Base-by-base conservation (phyloP, 768 basidiomycete species). In the Amanita jacksonii region DNA sequence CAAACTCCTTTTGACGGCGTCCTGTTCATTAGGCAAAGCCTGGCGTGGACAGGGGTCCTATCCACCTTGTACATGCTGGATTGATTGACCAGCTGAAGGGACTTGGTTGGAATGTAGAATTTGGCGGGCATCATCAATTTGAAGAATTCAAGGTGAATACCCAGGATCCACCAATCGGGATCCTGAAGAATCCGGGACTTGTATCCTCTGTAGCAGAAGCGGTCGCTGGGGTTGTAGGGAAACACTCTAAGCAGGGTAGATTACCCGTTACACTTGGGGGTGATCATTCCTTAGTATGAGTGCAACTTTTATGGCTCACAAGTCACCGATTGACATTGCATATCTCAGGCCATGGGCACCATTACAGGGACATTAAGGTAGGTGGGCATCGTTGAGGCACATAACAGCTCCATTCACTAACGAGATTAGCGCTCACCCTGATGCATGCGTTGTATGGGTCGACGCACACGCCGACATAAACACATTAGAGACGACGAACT, bases 391-490 rank as follows among this genome's bases (percentile, higher is more conserved):
- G 20, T 25, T 22, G 19, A 41, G 12, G 24, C 8, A 9, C 23
- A 27, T 24, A 18, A 34, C 23, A 43, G 40, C 9, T 36, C 22
- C 27, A 40, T 23, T 28, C 49, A 19, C 55, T 43, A 40, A 15
- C 43, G 39, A 33, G 15, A 43, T 19, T 39, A 89, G 87, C 46
- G 67, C 70, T 36, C 73, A 87, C 56, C 81, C 85, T 9, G 76
- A 89, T 22, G 80, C 86, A 18, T 87, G 88, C 58, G 81, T 99
- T 27, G 68, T 99, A 49, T 98, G 96, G 96, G 70, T 98, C 47
- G 96, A 99, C 58, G 96, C 96, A 2, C 96, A 97, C 55, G 85
- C 91, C 15, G 96, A 98, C 59, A 90, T 99, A 67, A 97, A 99
- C 63, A 96, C 93, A 5, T 65, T 74, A 8, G 77, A 83, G 45